phyloP scores from a whole-genome alignment of 2,329 filamentous ascomycete genomes.

The Emericellopsis cladophorae region DNA sequence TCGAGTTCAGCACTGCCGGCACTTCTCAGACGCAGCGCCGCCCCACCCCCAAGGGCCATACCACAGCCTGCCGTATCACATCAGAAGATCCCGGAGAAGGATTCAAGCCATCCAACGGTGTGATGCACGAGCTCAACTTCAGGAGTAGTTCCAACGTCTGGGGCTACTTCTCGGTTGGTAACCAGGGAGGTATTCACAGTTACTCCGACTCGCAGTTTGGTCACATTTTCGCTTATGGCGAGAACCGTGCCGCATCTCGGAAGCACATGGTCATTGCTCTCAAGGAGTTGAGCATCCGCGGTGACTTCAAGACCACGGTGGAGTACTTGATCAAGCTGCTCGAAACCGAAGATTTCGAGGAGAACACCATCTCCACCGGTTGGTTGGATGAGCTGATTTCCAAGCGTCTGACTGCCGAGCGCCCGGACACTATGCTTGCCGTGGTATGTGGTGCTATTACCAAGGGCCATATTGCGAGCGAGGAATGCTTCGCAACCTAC shows the following conservation, averaged over 20 bases:
- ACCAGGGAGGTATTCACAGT: constrained; percentile 92
- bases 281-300: constrained; percentile 98
- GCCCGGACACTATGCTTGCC: constrained; percentile 87
- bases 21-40: constrained; percentile 77
- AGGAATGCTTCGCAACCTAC: constrained; percentile 79
- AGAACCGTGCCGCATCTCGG: constrained; percentile 88
- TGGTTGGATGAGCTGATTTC: constrained; percentile 98
- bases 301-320: constrained; percentile 96
- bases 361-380: constrained; percentile 97
- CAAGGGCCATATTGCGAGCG: constrained; percentile 90
- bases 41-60: constrained; percentile 90
- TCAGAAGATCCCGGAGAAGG: constrained; percentile 98
- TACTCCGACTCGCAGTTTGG: constrained; percentile 99
- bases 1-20: constrained; percentile 81
- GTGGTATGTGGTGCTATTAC: constrained; percentile 90
- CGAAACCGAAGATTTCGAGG: constrained; percentile 95
- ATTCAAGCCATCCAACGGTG: constrained; percentile 98
- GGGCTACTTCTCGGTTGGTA: constrained; percentile 99
- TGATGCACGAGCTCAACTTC: constrained; percentile 99
- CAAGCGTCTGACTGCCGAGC: constrained; percentile 91
- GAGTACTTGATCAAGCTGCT: constrained; percentile 98
- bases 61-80: constrained; percentile 96
- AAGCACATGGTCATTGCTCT: constrained; percentile 99
- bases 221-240: constrained; percentile 97
- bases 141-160: constrained; percentile 96